A percentile compares a stretch with the other conserved stretches of the same genome.
Conservation (phyloP, 2,329 filamentous ascomycete genomes). For the Penicillium sp. region DNA sequence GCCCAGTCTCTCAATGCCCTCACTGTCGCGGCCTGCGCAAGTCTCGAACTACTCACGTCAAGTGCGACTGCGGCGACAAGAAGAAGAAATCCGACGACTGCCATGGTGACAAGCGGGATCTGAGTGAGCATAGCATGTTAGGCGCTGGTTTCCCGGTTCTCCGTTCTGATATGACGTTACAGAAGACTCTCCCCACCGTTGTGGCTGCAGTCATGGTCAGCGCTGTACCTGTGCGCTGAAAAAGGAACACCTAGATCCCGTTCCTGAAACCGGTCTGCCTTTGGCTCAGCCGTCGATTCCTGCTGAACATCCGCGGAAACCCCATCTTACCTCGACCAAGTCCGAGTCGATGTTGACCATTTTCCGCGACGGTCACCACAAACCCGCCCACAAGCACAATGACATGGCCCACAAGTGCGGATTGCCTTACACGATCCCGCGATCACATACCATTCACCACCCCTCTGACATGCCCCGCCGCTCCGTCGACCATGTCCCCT, state of each 20-base stretch:
- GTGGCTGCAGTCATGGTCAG: constrained; percentile 54
- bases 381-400: constrained; percentile 61
- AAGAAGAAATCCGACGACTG: constrained; percentile 54
- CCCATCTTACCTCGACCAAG: constrained; percentile 53
- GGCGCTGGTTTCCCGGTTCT: constrained; percentile 25
- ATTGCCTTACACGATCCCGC: constrained; percentile 59
- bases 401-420: constrained; percentile 60
- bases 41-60: constrained; percentile 87
- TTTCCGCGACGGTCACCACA: constrained; percentile 61
- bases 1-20: constrained; percentile 93
- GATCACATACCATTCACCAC: constrained; percentile 49
- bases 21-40: constrained; percentile 97
- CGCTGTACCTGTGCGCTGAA: constrained; percentile 60
- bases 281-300: constrained; percentile 38
- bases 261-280: constrained; percentile 45
- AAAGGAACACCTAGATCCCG: constrained; percentile 53
- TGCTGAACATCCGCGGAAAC: constrained; percentile 49
- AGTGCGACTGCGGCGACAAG: constrained; percentile 97
- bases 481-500: constrained; percentile 51
- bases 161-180: constrained; percentile 34
- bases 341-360: constrained; percentile 58
- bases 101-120: constrained; percentile 36
- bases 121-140: constrained; percentile 33
- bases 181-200: constrained; percentile 37
- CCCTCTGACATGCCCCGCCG: constrained; percentile 46